Conservation (phyloP, 2,329 filamentous ascomycete species). For the Ceratocystis harringtonii region DNA sequence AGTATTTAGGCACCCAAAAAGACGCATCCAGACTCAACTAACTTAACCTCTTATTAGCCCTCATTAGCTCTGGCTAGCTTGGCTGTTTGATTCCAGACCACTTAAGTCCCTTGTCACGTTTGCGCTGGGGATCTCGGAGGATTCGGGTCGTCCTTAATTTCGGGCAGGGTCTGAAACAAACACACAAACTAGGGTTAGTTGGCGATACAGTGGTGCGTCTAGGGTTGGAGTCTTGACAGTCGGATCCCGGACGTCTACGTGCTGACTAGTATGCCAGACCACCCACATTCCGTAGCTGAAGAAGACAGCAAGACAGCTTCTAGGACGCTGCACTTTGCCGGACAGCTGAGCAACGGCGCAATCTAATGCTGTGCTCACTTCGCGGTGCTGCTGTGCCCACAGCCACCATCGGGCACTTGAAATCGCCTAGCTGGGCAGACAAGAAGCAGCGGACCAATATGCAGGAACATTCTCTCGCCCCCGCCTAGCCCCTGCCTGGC, state of each 20-base stretch:
- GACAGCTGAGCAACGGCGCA: no score
- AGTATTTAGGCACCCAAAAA: neutral
- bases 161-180: neutral
- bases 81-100: neutral
- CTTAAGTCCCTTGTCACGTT: neutral
- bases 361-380: no score
- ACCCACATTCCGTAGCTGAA: neutral
- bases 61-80: no score
- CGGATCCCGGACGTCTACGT: neutral
- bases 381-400: no score
- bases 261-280: neutral
- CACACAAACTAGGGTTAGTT: neutral
- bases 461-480: no score
- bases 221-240: neutral
- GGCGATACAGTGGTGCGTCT: neutral
- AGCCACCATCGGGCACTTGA: no score
- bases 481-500: neutral
- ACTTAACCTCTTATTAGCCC: no score
- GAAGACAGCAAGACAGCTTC: no score
- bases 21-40: neutral
- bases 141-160: constrained; percentile 3
- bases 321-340: no score
- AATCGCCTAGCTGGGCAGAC: no score
- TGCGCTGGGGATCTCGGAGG: neutral
- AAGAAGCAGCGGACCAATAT: no score